Evolutionary conservation across 768 basidiomycete genomes (phyloP), one percentile per base, ranked within the genome.

Genomic region (Leccinum obscurum): DNA sequence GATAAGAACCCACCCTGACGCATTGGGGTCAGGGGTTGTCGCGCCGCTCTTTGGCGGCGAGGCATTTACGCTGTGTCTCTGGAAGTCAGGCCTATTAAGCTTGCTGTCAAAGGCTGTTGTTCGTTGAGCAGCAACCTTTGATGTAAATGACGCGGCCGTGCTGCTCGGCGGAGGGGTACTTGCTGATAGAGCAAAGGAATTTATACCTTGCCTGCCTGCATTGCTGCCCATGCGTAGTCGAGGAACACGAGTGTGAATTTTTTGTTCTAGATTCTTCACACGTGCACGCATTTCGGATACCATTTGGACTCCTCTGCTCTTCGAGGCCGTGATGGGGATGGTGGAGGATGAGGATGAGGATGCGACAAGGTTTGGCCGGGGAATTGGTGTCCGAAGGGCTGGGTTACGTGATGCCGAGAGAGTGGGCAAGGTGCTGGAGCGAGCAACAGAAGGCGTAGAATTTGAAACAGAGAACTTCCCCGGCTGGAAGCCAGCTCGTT

Each of bases 241-340:
- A 24, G 92, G 92, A 54, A 94, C 92, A 49, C 89, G 89, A 49
- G 90, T 92, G 68, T 93, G 90, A 50, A 94, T 90, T 75, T 89
- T 91, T 75, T 92, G 90, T 68, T 93, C 90, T 41, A 94, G 75
- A 65, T 87, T 89, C 69, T 80, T 85, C 32, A 94, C 92, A 55
- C 89, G 83, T 41, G 90, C 91, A 46, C 93, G 85, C 89, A 95
- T 92, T 71, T 94, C 93, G 24, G 90, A 89, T 6, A 93, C 91
- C 93, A 95, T 94, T 69, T 94, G 92, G 3, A 93, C 90, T 28
- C 92, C 92, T 71, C 86, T 89, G 71, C 83, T 92, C 77, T 81
- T 89, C 4, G 89, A 82, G 13, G 83, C 75, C 3, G 82, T 82
- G 56, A 80, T 65, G 8, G 72, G 70, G 44, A 77, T 71, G 52